Conservation (phyloP, 495 filamentous ascomycete genomes). For the Trypethelium eluteriae region DNA sequence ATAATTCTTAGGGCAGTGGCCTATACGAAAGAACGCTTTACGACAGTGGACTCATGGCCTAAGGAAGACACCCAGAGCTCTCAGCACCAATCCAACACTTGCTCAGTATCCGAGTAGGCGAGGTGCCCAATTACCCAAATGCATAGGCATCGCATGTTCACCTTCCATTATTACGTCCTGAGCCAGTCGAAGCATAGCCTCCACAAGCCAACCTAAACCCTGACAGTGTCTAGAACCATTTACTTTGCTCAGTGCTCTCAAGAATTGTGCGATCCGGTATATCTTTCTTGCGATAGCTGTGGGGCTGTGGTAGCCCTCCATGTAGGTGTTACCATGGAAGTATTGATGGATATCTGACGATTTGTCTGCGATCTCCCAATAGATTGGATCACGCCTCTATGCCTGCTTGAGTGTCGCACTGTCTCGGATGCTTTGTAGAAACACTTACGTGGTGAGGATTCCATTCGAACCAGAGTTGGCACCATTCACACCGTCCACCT, state of each 20-base stretch:
- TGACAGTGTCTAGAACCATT: neutral
- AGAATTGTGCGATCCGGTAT: neutral
- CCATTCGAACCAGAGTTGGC: conserved; percentile 4
- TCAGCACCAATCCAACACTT: neutral
- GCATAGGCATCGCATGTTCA: neutral
- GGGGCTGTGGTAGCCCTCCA: neutral
- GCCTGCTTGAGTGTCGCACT: neutral
- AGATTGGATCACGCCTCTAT: neutral
- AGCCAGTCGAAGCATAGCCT: neutral
- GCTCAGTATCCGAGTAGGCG: neutral
- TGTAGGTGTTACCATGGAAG: neutral
- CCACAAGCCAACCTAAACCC: conserved; percentile 2
- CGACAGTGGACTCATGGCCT: no score
- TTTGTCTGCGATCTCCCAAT: neutral
- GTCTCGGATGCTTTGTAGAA: neutral
- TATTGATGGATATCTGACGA: conserved; percentile 5
- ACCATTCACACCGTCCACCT: conserved; percentile 7
- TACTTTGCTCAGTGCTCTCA: neutral
- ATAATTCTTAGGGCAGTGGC: no score
- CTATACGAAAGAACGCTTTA: no score
- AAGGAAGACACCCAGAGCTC: neutral
- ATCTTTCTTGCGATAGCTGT: neutral
- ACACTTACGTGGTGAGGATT: neutral
- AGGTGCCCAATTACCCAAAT: neutral
- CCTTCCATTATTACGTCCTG: conserved; percentile 1